Evolutionary conservation across 2,329 filamentous ascomycete genomes (phyloP).

Genomic region (Bipolaris bicolor): DNA sequence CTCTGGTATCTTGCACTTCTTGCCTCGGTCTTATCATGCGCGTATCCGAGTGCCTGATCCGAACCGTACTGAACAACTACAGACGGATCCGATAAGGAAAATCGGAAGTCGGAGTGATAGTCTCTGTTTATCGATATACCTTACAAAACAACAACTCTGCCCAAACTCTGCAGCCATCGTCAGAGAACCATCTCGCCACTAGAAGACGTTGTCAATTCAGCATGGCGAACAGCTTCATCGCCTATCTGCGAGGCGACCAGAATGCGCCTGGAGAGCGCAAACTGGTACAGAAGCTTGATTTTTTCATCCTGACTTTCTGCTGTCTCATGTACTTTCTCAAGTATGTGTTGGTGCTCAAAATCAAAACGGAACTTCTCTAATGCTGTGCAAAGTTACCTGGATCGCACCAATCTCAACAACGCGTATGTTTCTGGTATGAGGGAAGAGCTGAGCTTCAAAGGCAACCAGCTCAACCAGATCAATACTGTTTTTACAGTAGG

Average conservation of each 20-base stretch:
- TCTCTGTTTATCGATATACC: neutral
- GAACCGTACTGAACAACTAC: conserved; percentile 3
- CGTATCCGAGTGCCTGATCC: conserved; percentile 16
- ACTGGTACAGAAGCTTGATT: conserved; percentile 65
- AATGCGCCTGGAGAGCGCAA: conserved; percentile 49
- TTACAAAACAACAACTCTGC: neutral
- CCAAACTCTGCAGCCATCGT: neutral
- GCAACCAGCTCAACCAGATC: conserved; percentile 56
- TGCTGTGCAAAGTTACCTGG: conserved; percentile 38
- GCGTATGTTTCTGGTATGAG: conserved; percentile 53
- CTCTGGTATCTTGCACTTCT: conserved; percentile 19
- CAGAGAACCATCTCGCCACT: neutral
- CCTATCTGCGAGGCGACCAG: conserved; percentile 46
- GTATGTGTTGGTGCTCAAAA: conserved; percentile 10
- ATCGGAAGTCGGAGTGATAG: neutral
- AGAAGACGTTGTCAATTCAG: neutral
- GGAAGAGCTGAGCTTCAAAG: conserved; percentile 48
- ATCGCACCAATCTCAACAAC: conserved; percentile 52
- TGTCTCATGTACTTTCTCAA: conserved; percentile 56
- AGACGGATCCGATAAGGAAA: neutral
- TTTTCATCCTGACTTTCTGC: conserved; percentile 69
- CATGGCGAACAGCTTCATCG: conserved; percentile 39
- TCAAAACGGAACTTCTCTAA: neutral
- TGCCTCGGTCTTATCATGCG: conserved; percentile 9
- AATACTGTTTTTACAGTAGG: conserved; percentile 49